phyloP scores from a whole-genome alignment of 2,329 filamentous ascomycete species.

The Aspergillus intermedius region DNA sequence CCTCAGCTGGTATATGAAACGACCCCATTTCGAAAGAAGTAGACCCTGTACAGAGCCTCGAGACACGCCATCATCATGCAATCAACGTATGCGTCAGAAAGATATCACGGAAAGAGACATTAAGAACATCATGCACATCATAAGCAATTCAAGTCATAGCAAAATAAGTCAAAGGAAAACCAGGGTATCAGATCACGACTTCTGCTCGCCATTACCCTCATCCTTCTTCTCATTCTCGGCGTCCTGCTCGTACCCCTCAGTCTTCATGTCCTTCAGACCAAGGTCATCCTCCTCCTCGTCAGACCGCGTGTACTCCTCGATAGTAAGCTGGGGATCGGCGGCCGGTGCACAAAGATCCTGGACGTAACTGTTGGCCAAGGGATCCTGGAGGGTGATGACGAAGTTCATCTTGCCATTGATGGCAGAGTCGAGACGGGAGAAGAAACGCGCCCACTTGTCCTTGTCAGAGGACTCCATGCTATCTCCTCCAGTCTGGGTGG shows the following conservation, averaged over 20 bases:
- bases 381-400: constrained; percentile 76
- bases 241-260: constrained; percentile 71
- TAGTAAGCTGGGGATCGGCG: constrained; percentile 74
- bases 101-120: constrained; percentile 7
- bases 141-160: constrained; percentile 12
- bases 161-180: constrained; percentile 7
- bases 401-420: constrained; percentile 77
- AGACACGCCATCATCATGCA: constrained; percentile 6
- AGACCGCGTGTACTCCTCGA: constrained; percentile 78
- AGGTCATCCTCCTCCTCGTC: constrained; percentile 91
- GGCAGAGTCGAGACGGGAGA: constrained; percentile 65
- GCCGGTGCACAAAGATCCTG: constrained; percentile 76
- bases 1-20: constrained; percentile 4
- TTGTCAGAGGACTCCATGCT: constrained; percentile 63
- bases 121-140: constrained; percentile 16
- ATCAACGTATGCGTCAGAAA: constrained; percentile 1
- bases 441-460: constrained; percentile 73
- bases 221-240: constrained; percentile 16
- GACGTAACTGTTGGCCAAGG: constrained; percentile 86
- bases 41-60: background rate
- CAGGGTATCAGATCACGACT: constrained; percentile 20
- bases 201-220: constrained; percentile 16
- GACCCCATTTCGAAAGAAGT: constrained; percentile 1
- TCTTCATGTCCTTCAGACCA: constrained; percentile 86
- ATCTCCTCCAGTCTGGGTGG: constrained; percentile 60